Evolutionary conservation across 1,284 basidiomycete genomes (phyloP), one percentile per base, ranked within the genome.

Genomic region (Melampsora larici-populina): DNA sequence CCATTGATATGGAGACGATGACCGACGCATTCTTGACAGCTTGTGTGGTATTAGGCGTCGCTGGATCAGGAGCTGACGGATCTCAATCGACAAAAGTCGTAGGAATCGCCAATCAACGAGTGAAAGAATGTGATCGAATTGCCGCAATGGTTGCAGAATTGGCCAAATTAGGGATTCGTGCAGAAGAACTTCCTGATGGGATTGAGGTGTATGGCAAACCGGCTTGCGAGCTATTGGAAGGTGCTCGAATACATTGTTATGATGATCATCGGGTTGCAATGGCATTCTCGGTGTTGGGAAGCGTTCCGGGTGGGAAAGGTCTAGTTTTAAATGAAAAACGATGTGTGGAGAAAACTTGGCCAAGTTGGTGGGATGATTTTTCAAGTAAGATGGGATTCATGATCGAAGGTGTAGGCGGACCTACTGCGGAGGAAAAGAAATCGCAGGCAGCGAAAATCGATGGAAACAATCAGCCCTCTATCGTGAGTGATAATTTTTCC

Each of bases 341-440:
- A 73, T 98, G 96, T 82, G 96, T 99, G 29, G 96, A 97, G 85
- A 99, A 99, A 88, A 99, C 97, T 0, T 99, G 96, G 96, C 96
- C 97, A 1, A 94, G 95, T 83, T 99, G 95, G 92, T 99, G 96
- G 94, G 97, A 99, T 83, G 97, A 98, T 84, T 87, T 99, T 29
- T 89, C 93, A 83, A 93, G 92, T 86, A 95, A 94, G 88, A 92
- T 92, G 68, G 70, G 36, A 76, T 79, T 64, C 70, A 70, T 40
- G 76, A 69, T 72, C 60, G 70, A 62, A 43, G 76, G 76, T 18
- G 62, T 78, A 9, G 40, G 84, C 58, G 80, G 81, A 5, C 80
- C 83, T 21, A 66, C 79, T 78, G 67, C 79, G 71, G 24, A 79
- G 78, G 40, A 78, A 79, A 65, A 78, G 77, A 68, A 48, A 26